phyloP scores from a whole-genome alignment of 2,329 filamentous ascomycete species.

The Diaporthe batatas region DNA sequence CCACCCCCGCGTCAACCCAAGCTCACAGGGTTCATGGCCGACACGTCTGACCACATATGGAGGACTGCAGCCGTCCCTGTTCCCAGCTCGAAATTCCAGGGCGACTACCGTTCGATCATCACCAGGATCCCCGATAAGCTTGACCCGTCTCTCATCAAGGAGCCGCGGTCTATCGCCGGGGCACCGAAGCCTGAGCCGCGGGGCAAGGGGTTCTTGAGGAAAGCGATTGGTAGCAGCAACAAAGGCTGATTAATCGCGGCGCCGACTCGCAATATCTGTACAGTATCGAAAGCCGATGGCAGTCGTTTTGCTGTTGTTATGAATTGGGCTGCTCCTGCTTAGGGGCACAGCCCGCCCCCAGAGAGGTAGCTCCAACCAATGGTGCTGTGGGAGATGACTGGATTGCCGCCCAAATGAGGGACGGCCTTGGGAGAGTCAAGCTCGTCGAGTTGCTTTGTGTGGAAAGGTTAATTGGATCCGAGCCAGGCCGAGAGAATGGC shows the following conservation, averaged over 20 bases:
- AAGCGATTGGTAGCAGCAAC: constrained; percentile 60
- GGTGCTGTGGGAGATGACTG: neutral
- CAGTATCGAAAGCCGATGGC: neutral
- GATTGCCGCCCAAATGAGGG: neutral
- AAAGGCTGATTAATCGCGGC: constrained; percentile 10
- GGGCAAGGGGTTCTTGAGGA: constrained; percentile 65
- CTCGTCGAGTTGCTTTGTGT: constrained; percentile 16
- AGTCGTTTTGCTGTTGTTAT: neutral
- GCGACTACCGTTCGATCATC: constrained; percentile 72
- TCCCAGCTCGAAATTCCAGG: constrained; percentile 72
- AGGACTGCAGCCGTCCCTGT: constrained; percentile 73
- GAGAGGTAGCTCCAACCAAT: neutral
- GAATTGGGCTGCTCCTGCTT: neutral
- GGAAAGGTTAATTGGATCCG: constrained; percentile 37
- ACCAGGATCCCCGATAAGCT: constrained; percentile 83
- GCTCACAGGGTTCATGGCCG: constrained; percentile 73
- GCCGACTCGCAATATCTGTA: neutral
- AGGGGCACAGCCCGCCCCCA: neutral
- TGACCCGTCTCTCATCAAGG: constrained; percentile 89
- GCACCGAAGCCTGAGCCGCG: constrained; percentile 75
- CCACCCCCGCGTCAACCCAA: constrained; percentile 55
- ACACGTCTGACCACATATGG: constrained; percentile 85
- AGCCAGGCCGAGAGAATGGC: constrained; percentile 36
- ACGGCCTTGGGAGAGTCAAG: neutral
- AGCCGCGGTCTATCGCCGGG: constrained; percentile 90